phyloP scores from a whole-genome alignment of 345 rosid genomes.

The Dimocarpus longan region DNA sequence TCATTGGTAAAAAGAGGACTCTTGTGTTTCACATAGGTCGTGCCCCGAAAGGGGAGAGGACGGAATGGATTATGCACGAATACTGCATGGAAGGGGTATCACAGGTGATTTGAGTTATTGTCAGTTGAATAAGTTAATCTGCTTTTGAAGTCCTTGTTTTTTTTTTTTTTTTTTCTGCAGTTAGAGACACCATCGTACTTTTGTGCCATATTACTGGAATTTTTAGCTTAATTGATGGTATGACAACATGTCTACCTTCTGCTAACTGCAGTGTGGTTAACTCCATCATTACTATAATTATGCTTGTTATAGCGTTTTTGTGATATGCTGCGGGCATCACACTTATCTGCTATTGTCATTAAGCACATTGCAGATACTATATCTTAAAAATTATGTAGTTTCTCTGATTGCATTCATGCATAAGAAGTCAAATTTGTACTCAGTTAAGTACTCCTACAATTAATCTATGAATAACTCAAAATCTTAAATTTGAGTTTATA shows the following conservation, averaged over 20 bases:
- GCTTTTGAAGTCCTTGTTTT: too few species aligned
- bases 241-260: background rate
- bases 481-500: background rate
- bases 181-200: background rate
- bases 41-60: slow-evolving; percentile 88
- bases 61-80: slow-evolving; percentile 97
- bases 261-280: too few species aligned
- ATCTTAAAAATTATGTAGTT: background rate
- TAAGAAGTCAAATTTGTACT: background rate
- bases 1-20: slow-evolving; percentile 88
- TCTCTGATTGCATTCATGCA: background rate
- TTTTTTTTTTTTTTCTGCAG: too few species aligned
- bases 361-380: background rate
- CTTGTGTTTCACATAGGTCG: slow-evolving; percentile 90
- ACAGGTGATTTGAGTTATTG: slow-evolving; percentile 45
- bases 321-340: background rate
- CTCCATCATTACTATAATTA: too few species aligned
- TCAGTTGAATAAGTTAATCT: background rate
- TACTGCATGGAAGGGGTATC: slow-evolving; percentile 61
- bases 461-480: background rate
- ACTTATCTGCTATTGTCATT: background rate
- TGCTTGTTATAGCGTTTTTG: too few species aligned
- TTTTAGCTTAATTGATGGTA: background rate
- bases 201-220: background rate
- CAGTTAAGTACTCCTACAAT: background rate